phyloP scores from a whole-genome alignment of 2,329 filamentous ascomycete genomes.

The Alternaria longipes region DNA sequence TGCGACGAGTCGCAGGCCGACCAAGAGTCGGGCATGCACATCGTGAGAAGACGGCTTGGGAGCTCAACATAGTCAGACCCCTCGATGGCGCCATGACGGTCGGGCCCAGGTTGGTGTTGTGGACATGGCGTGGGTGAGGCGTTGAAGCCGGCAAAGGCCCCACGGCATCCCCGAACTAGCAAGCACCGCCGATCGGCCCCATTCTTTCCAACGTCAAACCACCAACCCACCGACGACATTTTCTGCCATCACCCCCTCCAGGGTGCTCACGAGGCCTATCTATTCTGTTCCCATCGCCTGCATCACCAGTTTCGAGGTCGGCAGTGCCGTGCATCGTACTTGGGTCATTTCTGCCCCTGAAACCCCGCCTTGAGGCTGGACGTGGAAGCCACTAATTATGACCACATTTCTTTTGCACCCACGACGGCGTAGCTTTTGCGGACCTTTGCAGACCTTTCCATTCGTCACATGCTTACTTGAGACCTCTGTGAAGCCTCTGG shows the following conservation, averaged over 20 bases:
- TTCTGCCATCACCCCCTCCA: neutral
- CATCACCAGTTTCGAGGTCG: neutral
- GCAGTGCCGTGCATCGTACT: neutral
- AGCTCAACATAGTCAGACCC: slow-evolving; percentile 7
- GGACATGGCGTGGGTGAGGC: slow-evolving; percentile 8
- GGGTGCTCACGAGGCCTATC: neutral
- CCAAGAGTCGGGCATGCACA: neutral
- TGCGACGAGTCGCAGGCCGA: neutral
- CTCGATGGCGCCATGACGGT: slow-evolving; percentile 32
- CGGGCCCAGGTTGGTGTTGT: slow-evolving; percentile 9
- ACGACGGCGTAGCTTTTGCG: neutral
- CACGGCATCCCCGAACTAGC: slow-evolving; percentile 5
- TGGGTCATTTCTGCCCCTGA: neutral
- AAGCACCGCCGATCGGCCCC: slow-evolving; percentile 1
- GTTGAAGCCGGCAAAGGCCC: slow-evolving; percentile 6
- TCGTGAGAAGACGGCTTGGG: neutral
- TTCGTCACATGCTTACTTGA: too few species aligned
- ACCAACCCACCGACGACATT: slow-evolving; percentile 13
- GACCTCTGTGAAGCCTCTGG: neutral
- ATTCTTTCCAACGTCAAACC: slow-evolving; percentile 14
- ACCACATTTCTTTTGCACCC: neutral
- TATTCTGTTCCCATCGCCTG: too few species aligned
- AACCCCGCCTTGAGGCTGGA: neutral
- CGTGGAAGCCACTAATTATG: neutral
- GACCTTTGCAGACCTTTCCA: neutral